Conservation (phyloP, 208 protist species). For the Acanthamoeba triangularis region DNA sequence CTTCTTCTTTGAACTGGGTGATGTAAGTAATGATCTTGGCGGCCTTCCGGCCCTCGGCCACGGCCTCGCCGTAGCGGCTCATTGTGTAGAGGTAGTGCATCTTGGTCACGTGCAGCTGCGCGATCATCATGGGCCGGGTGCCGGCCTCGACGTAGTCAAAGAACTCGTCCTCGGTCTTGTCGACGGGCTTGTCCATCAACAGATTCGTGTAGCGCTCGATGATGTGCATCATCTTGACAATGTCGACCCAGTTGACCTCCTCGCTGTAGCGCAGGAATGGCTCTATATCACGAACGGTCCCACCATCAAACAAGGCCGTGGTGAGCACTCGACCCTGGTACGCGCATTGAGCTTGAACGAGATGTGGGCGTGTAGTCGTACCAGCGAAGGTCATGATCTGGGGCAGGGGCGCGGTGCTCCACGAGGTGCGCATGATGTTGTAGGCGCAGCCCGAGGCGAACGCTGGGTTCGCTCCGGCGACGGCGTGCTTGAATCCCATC, state of each 20-base stretch:
- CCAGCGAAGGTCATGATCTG: no score
- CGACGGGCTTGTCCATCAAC: conserved; percentile 16
- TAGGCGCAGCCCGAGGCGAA: conserved; percentile 25
- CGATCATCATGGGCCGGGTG: neutral
- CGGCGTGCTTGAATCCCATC: conserved; percentile 2
- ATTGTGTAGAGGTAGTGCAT: neutral
- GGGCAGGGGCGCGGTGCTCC: neutral
- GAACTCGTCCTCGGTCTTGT: neutral
- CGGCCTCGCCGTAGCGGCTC: no score
- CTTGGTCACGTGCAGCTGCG: no score
- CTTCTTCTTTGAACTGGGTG: conserved; percentile 49
- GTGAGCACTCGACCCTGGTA: no score
- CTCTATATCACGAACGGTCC: no score
- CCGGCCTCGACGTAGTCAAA: neutral
- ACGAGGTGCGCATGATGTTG: conserved; percentile 2
- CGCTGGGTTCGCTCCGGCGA: neutral
- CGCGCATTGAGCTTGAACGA: no score
- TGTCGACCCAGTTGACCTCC: conserved; percentile 9
- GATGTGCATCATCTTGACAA: conserved; percentile 1
- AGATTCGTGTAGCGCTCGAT: conserved; percentile 39
- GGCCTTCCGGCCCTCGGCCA: no score
- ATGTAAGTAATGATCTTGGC: neutral
- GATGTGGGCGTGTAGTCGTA: no score
- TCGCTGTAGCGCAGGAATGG: no score
- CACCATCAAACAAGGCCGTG: no score